These are phyloP conservation scores for Fusarium bulbicola DNA, from an alignment of 2,329 filamentous ascomycete genomes.

Conservation along the genomic window DNA sequence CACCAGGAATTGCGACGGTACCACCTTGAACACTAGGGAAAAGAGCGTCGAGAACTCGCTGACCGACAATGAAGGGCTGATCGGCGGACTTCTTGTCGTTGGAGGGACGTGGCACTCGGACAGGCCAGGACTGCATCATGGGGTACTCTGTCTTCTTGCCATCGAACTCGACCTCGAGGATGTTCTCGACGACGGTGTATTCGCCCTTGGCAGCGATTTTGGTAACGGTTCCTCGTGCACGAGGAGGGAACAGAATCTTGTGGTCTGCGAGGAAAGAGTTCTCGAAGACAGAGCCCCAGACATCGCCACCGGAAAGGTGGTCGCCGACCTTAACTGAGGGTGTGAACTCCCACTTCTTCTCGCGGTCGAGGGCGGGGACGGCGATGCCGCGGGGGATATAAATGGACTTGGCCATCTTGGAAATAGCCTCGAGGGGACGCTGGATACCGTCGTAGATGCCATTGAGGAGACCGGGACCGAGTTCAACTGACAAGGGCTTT, in stretches of 20 bases:
- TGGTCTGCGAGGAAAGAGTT: conserved; percentile 95
- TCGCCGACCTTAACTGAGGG: conserved; percentile 93
- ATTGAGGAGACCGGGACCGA: conserved; percentile 96
- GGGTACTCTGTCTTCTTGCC: conserved; percentile 92
- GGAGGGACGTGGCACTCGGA: conserved; percentile 91
- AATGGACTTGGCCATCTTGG: conserved; percentile 81
- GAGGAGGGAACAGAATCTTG: conserved; percentile 90
- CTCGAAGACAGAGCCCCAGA: conserved; percentile 94
- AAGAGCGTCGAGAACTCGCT: conserved; percentile 93
- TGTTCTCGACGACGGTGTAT: conserved; percentile 93
- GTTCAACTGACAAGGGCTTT: conserved; percentile 96
- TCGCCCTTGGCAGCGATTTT: conserved; percentile 87
- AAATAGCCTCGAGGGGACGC: conserved; percentile 87
- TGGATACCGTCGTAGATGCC: conserved; percentile 99
- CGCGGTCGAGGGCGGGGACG: conserved; percentile 85
- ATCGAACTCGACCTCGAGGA: conserved; percentile 96
- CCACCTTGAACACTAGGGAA: conserved; percentile 97
- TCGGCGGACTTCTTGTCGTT: conserved; percentile 92
- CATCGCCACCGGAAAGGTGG: conserved; percentile 94
- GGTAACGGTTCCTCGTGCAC: conserved; percentile 91
- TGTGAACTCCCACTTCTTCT: conserved; percentile 96
- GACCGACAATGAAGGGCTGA: conserved; percentile 93
- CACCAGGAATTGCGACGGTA: conserved; percentile 96
- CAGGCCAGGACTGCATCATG: conserved; percentile 99
- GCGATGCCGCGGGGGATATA: conserved; percentile 97